phyloP scores from a whole-genome alignment of 2,329 filamentous ascomycete species.

The Colletotrichum graminicola region DNA sequence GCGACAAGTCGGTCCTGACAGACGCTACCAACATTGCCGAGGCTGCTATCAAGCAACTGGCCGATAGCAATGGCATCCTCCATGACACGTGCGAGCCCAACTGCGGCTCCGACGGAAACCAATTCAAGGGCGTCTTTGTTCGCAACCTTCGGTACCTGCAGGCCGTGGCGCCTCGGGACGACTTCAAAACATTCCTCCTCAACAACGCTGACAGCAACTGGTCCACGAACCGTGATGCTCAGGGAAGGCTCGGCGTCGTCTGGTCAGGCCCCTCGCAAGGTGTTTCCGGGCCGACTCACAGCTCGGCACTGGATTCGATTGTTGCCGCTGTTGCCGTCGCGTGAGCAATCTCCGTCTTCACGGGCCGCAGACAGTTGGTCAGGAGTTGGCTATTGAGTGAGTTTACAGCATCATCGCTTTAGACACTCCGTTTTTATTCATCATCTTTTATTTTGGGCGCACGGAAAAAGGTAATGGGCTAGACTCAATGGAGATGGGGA shows the following conservation, averaged over 20 bases:
- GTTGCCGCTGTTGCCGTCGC: slow-evolving; percentile 68
- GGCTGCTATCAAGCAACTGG: slow-evolving; percentile 62
- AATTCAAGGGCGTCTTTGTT: slow-evolving; percentile 81
- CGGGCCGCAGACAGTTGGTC: neutral
- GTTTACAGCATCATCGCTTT: slow-evolving; percentile 18
- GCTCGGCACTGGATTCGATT: slow-evolving; percentile 74
- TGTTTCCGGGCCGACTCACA: slow-evolving; percentile 70
- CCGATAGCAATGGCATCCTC: slow-evolving; percentile 61
- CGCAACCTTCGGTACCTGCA: slow-evolving; percentile 73
- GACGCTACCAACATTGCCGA: slow-evolving; percentile 63
- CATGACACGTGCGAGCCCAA: slow-evolving; percentile 61
- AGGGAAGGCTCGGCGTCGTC: slow-evolving; percentile 68
- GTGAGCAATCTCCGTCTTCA: slow-evolving; percentile 38
- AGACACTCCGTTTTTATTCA: slow-evolving; percentile 4
- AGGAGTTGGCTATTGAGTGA: slow-evolving; percentile 4
- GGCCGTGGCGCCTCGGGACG: slow-evolving; percentile 59
- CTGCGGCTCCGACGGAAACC: slow-evolving; percentile 64
- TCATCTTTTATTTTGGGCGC: slow-evolving; percentile 16
- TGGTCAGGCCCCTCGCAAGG: slow-evolving; percentile 72
- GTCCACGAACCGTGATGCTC: slow-evolving; percentile 65
- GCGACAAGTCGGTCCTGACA: slow-evolving; percentile 56
- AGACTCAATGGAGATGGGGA: slow-evolving; percentile 36
- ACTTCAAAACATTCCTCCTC: slow-evolving; percentile 67
- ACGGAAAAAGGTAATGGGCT: slow-evolving; percentile 20
- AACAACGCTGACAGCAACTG: slow-evolving; percentile 76